Evolutionary conservation across 2,329 filamentous ascomycete species (phyloP), one percentile per base, ranked within the genome.

Genomic region (Colletotrichum musae): DNA sequence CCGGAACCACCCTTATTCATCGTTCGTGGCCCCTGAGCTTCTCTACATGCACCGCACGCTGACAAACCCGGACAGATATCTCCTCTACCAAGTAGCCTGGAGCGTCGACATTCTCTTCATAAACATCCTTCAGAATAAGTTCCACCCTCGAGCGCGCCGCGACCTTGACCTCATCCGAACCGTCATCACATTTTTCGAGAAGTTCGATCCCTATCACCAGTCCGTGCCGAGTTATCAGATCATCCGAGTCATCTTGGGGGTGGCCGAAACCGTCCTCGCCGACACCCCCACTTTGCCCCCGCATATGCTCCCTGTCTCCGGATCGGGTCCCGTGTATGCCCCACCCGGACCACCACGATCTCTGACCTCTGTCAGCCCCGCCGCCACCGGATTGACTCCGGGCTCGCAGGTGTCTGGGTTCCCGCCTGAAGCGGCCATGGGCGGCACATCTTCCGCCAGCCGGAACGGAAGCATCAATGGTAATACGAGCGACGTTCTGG

Each of bases 151-250:
- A 10, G 66, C 66, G 3, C 66, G 51, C 43, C 62, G 66, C 16
- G 66, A 69, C 16, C 62, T 69, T 15, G 66, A 69, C 12, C 66
- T 69, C 24, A 66, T 69, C 51, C 66, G 66, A 15, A 69, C 51
- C 9, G 56, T 69, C 12, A 58, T 69, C 24, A 45, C 56, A 50
- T 69, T 69, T 45, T 69, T 69, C 24, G 66, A 69, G 43, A 66
- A 66, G 41, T 69, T 58, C 32, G 66, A 69, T 4, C 66, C 66
- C 3, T 10, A 13, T 4, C 66, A 69, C 56, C 48, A 57, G 36
- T 26, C 43, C 12, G 62, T 66, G 9, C 12, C 60, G 10, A 57
- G 56, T 48, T 69, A 69, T 43, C 66, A 66, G 10, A 18, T 60
- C 56, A 61, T 69, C 43, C 54, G 39, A 18, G 43, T 66, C n/a